Evolutionary conservation across 1,284 basidiomycete species (phyloP), one percentile per base, ranked within the genome.

Genomic region (Volvariella surrecta): DNA sequence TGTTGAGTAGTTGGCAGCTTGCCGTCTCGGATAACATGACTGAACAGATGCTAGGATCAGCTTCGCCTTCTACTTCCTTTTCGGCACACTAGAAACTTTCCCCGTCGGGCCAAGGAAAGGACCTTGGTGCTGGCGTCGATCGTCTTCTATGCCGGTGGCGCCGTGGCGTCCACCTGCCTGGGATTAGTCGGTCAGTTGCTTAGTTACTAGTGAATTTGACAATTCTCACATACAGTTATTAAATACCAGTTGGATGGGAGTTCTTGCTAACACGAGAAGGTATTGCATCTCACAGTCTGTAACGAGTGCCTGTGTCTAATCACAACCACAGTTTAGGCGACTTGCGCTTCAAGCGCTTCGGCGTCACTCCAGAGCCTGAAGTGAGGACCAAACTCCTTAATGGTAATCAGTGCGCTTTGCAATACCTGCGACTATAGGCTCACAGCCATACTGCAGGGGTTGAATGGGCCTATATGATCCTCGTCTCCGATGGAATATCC

Each of bases 221-320:
- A n/a, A n/a, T n/a, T n/a, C n/a, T n/a, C n/a, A n/a, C n/a, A n/a
- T n/a, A n/a, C n/a, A n/a, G n/a, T n/a, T n/a, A n/a, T n/a, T n/a
- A n/a, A n/a, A n/a, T n/a, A n/a, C n/a, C n/a, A 86, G 88, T 34
- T 98, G 93, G 92, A 97, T 97, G 85, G 95, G 95, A 6, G 89
- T 84, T 1, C 69, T 99, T 16, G 90, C 86, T 37, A 99, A 98
- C 55, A 98, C 96, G 7, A 70, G 95, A 59, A 86, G 89, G 78
- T 89, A 49, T n/a, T n/a, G n/a, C 54, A 73, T 62, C 22, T 41
- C 22, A 11, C 24, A 28, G 11, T 32, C 19, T 10, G 11, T 32
- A 13, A 32, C 39, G 32, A 15, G n/a, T 15, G 16, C 13, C 48
- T 15, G 39, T 19, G 37, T 1, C 24, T 37, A 16, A 11, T 17